Conservation (phyloP, 345 rosid genomes). For the Bruguiera gymnorhiza region DNA sequence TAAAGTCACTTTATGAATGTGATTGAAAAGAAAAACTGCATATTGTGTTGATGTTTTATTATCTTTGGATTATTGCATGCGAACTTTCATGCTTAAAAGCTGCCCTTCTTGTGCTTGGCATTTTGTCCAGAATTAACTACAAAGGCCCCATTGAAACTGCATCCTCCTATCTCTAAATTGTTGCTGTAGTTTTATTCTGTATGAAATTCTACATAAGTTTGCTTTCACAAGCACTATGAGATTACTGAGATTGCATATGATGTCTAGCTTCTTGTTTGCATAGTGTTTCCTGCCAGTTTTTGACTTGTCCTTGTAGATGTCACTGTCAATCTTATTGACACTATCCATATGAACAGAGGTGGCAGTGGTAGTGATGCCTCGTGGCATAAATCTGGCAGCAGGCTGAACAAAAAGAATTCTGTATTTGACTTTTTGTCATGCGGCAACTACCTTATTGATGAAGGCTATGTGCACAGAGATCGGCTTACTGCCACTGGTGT, state of each 20-base stretch:
- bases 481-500: conserved; percentile 62
- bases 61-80: too few species aligned
- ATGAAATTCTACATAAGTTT: background rate
- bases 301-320: background rate
- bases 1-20: background rate
- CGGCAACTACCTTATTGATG: conserved; percentile 50
- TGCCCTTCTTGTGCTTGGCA: too few species aligned
- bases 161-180: background rate
- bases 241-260: background rate
- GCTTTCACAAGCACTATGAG: too few species aligned
- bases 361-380: conserved; percentile 56
- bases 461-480: conserved; percentile 63
- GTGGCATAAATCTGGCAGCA: conserved; percentile 79
- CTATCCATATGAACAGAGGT: conserved; percentile 43
- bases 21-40: background rate
- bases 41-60: too few species aligned
- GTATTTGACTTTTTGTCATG: conserved; percentile 63
- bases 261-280: background rate
- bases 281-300: background rate
- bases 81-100: too few species aligned
- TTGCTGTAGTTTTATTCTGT: background rate
- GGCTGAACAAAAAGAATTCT: conserved; percentile 61
- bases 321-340: background rate
- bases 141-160: background rate
- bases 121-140: too few species aligned